Base-by-base conservation (phyloP, 768 basidiomycete genomes). In the Dentipellis fragilis region DNA sequence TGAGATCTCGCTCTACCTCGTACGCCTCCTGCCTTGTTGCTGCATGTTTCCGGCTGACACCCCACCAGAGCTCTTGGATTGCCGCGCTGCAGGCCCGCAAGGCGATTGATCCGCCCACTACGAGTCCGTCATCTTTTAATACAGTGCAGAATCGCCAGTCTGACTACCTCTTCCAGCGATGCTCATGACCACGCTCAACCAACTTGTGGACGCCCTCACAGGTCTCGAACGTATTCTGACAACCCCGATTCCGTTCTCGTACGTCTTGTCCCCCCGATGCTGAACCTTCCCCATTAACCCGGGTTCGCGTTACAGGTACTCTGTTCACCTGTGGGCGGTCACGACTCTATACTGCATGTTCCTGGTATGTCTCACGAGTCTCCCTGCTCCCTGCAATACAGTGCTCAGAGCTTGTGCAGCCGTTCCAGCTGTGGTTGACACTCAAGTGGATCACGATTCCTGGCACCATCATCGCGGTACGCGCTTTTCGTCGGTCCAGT, bases 191-290 rank as follows among this genome's bases (percentile, higher is more conserved):
- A 65, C 81, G 4, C 65, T 87, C 9, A 78, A 74, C 60, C 73
- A 75, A 57, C 74, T 86, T 19, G 80, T 83, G 3, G 84, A 87
- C 54, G 76, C 80, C 29, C 69, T 88, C 49, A 86, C 85, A 10
- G 82, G 83, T 4, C 71, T 88, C 1, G 86, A 89, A 62, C 72
- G 87, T 42, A 85, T 87, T 58, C 72, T 89, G 4, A 87, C 85
- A 0, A 85, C 85, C 1, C 85, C 86, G 3, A 85, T 89, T 47
- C 87, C 85, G 10, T 87, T 85, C 69, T 87, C 84, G 78, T 86
- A 60, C 42, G 77, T 57, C 14, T 39, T 56, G 10, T 42, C 34
- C 5, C 36, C 10, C 29, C 39, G 49, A 54, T 38, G 40, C 23
- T 12, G 5, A 21, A 29, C 52, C 12, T 52, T 54, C 52, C 29